Conservation (phyloP, 495 filamentous ascomycete species). For the Penicillium ochrochloron region DNA sequence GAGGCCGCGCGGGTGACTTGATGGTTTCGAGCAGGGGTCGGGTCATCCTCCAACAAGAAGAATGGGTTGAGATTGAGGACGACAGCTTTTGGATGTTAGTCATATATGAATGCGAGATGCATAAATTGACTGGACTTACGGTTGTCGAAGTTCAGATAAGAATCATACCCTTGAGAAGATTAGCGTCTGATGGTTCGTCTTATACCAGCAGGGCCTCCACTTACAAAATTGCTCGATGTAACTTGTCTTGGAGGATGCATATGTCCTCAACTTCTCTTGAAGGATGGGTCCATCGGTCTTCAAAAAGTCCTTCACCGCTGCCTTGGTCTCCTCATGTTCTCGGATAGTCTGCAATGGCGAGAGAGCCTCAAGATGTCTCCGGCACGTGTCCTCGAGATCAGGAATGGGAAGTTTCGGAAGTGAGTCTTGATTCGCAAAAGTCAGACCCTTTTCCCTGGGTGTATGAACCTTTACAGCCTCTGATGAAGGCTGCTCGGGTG, state of each 20-base stretch:
- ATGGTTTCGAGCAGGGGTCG: conserved; percentile 92
- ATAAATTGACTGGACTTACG: conserved; percentile 49
- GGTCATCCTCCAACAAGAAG: conserved; percentile 96
- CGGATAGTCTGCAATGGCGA: conserved; percentile 77
- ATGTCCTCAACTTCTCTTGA: conserved; percentile 88
- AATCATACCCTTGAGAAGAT: conserved; percentile 83
- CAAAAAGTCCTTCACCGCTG: conserved; percentile 84
- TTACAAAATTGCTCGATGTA: conserved; percentile 99
- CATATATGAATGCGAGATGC: conserved; percentile 12
- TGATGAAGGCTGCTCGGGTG: conserved; percentile 18
- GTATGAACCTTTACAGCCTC: conserved; percentile 22
- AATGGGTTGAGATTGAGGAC: conserved; percentile 98
- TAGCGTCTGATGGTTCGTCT: neutral
- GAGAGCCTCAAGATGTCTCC: conserved; percentile 80
- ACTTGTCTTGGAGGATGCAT: conserved; percentile 90
- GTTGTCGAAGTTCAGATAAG: conserved; percentile 97
- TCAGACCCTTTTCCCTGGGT: conserved; percentile 57
- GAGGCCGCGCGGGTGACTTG: conserved; percentile 96
- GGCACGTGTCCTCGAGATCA: conserved; percentile 79
- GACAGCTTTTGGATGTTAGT: conserved; percentile 59
- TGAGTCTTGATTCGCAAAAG: conserved; percentile 86
- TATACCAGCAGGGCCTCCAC: conserved; percentile 35
- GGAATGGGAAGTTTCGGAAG: conserved; percentile 94
- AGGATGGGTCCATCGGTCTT: conserved; percentile 81
- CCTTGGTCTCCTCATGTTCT: conserved; percentile 82